Conservation (phyloP, 371 early-diverging fungal species). For the Mucor indicus region DNA sequence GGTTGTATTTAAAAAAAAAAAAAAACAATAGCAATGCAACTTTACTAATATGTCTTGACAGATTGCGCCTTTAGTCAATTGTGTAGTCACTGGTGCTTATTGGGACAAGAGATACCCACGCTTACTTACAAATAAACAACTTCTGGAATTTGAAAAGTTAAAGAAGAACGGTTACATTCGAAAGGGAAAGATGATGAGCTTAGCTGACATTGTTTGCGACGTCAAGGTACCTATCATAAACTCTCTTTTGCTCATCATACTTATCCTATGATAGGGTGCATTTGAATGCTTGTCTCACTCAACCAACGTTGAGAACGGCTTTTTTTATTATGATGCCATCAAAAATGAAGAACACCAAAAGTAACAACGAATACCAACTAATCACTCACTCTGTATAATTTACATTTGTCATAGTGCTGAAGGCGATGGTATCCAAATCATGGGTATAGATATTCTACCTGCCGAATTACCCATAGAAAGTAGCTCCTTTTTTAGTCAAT, state of each 20-base stretch:
- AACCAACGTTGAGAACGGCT: conserved; percentile 88
- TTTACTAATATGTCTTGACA: conserved; percentile 10
- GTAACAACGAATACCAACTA: no score
- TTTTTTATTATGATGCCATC: conserved; percentile 89
- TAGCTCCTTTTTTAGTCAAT: conserved; percentile 86
- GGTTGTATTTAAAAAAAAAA: conserved; percentile 30
- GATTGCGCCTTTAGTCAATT: conserved; percentile 88
- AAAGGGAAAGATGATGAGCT: conserved; percentile 72
- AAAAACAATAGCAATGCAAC: no score
- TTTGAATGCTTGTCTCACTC: conserved; percentile 90
- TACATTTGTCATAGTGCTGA: conserved; percentile 51
- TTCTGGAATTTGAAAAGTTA: conserved; percentile 59
- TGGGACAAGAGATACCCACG: conserved; percentile 92
- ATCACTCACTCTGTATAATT: not conserved
- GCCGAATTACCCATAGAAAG: conserved; percentile 95
- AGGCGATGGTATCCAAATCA: conserved; percentile 84
- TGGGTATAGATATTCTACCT: conserved; percentile 96
- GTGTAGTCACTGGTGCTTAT: conserved; percentile 93
- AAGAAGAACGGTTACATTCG: conserved; percentile 46
- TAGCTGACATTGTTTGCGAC: conserved; percentile 96
- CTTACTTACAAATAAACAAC: conserved; percentile 80
- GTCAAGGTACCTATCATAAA: conserved; percentile 65
- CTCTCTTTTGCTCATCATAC: no score
- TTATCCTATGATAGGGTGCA: conserved; percentile 57
- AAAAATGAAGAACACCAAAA: conserved; percentile 69